Conservation (phyloP, 495 filamentous ascomycete genomes). For the Bombardia bombarda region DNA sequence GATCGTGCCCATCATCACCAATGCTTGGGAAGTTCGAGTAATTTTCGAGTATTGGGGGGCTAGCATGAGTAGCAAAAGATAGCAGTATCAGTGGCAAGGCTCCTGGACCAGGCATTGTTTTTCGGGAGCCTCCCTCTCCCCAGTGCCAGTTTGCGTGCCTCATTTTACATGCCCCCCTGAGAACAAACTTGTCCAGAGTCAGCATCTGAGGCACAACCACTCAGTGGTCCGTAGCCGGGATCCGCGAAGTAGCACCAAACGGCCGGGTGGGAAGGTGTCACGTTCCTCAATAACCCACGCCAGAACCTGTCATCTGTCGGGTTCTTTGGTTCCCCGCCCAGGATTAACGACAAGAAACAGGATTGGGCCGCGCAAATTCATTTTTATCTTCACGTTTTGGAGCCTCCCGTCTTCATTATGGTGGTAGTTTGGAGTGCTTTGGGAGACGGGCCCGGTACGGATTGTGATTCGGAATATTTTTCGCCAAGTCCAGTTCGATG, state of each 20-base stretch:
- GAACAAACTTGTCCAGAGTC: not conserved
- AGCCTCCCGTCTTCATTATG: too few relatives aligned
- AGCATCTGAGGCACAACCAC: conserved; percentile 1
- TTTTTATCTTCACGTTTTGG: conserved; percentile 3
- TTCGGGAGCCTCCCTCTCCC: not conserved
- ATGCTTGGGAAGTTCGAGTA: too few relatives aligned
- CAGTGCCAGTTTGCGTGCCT: not conserved
- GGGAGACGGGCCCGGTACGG: too few relatives aligned
- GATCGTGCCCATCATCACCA: too few relatives aligned
- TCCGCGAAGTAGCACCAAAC: not conserved
- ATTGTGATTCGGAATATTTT: too few relatives aligned
- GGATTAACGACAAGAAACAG: too few relatives aligned
- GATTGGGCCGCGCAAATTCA: not conserved
- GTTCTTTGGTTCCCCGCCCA: too few relatives aligned
- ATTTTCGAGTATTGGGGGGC: conserved; percentile 2
- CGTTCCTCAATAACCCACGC: conserved; percentile 5
- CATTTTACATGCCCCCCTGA: conserved; percentile 3
- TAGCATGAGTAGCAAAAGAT: not conserved
- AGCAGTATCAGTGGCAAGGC: too few relatives aligned
- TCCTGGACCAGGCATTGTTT: not conserved
- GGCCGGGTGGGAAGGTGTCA: not conserved
- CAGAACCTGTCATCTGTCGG: too few relatives aligned
- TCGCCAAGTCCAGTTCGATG: too few relatives aligned
- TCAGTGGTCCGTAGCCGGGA: not conserved
- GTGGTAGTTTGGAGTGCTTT: too few relatives aligned